phyloP scores from a whole-genome alignment of 345 rosid genomes.

The Salix exigua region DNA sequence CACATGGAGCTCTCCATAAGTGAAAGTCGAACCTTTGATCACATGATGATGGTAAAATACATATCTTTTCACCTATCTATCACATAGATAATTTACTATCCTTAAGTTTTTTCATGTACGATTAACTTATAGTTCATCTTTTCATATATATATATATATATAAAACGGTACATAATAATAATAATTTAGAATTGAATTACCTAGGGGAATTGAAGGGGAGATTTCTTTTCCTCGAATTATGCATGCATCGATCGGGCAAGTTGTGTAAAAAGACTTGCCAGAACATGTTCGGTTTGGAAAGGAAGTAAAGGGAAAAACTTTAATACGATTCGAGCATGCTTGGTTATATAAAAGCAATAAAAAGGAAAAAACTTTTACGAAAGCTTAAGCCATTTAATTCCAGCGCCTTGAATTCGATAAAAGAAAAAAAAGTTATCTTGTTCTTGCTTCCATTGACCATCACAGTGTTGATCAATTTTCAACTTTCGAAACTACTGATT shows the following conservation, averaged over 20 bases:
- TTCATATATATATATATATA: no score
- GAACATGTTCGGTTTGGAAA: slow-evolving; percentile 3
- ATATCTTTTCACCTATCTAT: no score
- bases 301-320: slow-evolving; percentile 22
- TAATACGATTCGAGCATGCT: slow-evolving; percentile 33
- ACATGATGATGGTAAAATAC: no score
- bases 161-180: no score
- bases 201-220: no score
- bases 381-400: slow-evolving; percentile 31
- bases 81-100: no score
- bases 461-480: slow-evolving; percentile 27
- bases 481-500: no score
- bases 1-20: no score
- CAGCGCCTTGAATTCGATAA: slow-evolving; percentile 39
- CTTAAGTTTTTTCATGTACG: no score
- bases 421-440: slow-evolving; percentile 34
- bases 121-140: no score
- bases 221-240: not conserved
- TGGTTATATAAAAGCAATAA: slow-evolving; percentile 26
- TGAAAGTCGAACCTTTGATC: no score
- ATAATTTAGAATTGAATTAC: no score
- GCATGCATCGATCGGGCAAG: not conserved
- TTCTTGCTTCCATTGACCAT: slow-evolving; percentile 44
- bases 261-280: not conserved
- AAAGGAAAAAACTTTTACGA: slow-evolving; percentile 37